Base-by-base conservation (phyloP, 2,329 filamentous ascomycete species). In the Colletotrichum musicola region DNA sequence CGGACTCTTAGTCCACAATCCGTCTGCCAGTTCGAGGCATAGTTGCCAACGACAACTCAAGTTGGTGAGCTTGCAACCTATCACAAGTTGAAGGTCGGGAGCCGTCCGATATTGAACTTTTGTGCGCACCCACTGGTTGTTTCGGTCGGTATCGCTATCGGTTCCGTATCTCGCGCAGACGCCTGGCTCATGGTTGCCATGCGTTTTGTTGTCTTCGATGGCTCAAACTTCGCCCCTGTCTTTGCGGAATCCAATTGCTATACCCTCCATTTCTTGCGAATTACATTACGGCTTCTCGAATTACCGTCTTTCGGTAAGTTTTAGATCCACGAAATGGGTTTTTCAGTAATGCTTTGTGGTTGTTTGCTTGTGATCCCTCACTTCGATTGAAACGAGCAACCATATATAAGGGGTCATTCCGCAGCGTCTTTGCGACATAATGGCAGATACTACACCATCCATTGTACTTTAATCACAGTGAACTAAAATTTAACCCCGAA, bases 91-190 rank as follows among this genome's bases (percentile, higher is more conserved):
- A 10, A 47, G 7, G 30, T 7, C 7, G 30, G 10, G 10, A 35
- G 10, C 1, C 27, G 27, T 30, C 27, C 7, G 30, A 35, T 35
- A 9, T 1, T 25, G 30, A 10, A 35, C 7, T 9, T 35, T 35
- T 35, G 30, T 3, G 30, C 30, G 3, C 22, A 16, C 4, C 27
- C 12, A 13, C 44, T 12, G 6, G 16, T 47, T 16, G 13, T 12
- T 51, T 9, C 13, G 3, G 9, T 59, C 55, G 62, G 46, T 47
- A 40, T 62, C 60, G 50, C 40, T 40, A 30, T 62, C 60, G 60
- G 25, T 3, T n/a, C 55, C 38, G 54, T 44, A 25, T 13, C 9
- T 12, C 56, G 27, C 35, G 35, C 4, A 13, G 16, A 16, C 18
- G 5, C 6, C 12, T 47, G 18, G 4, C 20, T 20, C 46, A 6